phyloP scores from a whole-genome alignment of 2,329 filamentous ascomycete genomes.

The Pseudocercospora macadamiae region DNA sequence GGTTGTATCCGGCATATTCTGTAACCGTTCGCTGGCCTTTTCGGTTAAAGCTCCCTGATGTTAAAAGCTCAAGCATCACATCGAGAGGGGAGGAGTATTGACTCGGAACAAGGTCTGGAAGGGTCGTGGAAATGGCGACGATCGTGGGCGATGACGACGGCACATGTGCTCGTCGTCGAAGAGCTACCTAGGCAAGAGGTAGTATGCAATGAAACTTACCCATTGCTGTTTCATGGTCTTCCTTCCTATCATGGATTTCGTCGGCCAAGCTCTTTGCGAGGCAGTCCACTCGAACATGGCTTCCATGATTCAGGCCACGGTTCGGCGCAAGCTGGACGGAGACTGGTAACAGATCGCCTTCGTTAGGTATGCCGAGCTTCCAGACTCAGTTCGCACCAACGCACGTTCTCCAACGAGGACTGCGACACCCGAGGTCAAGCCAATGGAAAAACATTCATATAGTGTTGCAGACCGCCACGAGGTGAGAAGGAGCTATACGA shows the following conservation, averaged over 20 bases:
- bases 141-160: background rate
- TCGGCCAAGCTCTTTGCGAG: background rate
- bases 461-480: slow-evolving; percentile 1
- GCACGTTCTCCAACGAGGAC: background rate
- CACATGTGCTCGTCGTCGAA: too few relatives aligned
- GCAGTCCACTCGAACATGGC: background rate
- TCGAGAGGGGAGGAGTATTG: background rate
- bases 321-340: background rate
- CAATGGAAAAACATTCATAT: background rate
- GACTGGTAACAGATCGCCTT: background rate
- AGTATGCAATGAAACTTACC: background rate
- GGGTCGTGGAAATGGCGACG: background rate
- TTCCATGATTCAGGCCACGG: background rate
- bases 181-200: background rate
- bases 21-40: background rate
- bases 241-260: background rate
- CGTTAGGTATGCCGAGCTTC: background rate
- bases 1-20: background rate
- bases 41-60: background rate
- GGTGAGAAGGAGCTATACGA: background rate
- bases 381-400: background rate
- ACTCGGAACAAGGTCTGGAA: background rate
- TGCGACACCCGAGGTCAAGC: background rate
- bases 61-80: background rate
- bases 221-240: background rate